Evolutionary conservation across 306 rosid genomes (phyloP).

Genomic region (Glycine latifolia): DNA sequence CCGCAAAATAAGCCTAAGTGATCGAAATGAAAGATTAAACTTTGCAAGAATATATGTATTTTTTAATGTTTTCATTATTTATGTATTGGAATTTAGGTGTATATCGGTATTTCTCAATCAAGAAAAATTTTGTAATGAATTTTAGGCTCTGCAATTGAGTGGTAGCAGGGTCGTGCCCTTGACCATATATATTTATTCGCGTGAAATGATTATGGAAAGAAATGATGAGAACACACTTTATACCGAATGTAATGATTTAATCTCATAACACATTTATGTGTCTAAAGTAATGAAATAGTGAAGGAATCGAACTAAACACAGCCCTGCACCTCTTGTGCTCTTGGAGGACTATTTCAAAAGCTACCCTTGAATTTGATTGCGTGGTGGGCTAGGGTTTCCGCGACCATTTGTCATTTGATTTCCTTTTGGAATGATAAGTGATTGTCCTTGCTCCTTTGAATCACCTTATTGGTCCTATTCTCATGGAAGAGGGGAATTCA

Average conservation of each 20-base stretch:
- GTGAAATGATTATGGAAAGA: constrained; percentile 32
- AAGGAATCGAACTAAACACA: constrained; percentile 2
- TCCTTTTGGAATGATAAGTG: background rate
- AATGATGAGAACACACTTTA: constrained; percentile 37
- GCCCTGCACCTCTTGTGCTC: background rate
- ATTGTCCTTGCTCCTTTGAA: background rate
- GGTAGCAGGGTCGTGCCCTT: constrained; percentile 16
- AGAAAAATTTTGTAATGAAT: too few species aligned
- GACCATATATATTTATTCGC: background rate
- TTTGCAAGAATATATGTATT: too few species aligned
- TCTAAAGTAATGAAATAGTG: background rate
- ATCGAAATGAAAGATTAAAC: too few species aligned
- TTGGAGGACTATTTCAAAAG: background rate
- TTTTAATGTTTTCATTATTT: too few species aligned
- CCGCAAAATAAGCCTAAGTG: too few species aligned
- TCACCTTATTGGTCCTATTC: constrained; percentile 3
- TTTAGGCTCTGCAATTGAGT: background rate
- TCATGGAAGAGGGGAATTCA: background rate
- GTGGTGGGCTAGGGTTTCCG: constrained; percentile 38
- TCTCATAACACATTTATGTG: constrained; percentile 5
- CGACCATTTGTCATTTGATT: too few species aligned
- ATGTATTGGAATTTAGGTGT: too few species aligned
- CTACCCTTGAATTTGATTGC: constrained; percentile 1
- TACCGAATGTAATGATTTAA: constrained; percentile 24
- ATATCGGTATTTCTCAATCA: too few species aligned